Evolutionary conservation across 129 eudicot species (phyloP), one percentile per base, ranked within the genome.

Genomic region (Calendula officinalis): DNA sequence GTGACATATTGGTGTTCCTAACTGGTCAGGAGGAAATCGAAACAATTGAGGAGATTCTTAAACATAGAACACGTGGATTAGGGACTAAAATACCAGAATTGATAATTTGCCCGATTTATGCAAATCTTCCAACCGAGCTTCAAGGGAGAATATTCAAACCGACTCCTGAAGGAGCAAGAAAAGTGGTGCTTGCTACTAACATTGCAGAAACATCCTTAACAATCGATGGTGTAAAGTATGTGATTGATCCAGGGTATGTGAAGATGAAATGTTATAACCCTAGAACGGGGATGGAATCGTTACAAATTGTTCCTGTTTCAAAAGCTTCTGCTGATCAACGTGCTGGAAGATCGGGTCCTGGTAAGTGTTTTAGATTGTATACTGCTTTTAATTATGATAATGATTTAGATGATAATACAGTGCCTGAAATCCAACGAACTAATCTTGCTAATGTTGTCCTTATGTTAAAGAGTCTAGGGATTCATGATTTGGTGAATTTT

Each of bases 1-100:
- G 98, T 16, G 98, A 87, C 62, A 83, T 91, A 56, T 61, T 91
- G 58, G 69, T 91, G 39, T 87, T 91, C 65, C 57, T 91, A 27
- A 91, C 98, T 6, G 98, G 98, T 6, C 98, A 91, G 72, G 98
- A 91, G 70, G 98, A 91, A 73, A 91, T 91, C 6, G 98, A 87
- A 68, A 83, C 96, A 11, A 96, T 91, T 0, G 96, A 91, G 57
- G 98, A 91, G 74, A 81, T 78, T 30, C 83, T 91, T 49, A 91
- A 91, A 77, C 91, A 87, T 15, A 75, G 96, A 71, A 91, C 86
- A 0, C 81, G 91, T 45, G 96, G 96, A 9, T 78, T 91, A 35
- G 98, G 95, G 56, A 87, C 95, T 53, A 91, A 84, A 80, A 85
- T 91, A 60, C 81, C 98, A 0, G 98, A 91, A 67, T 82, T 91